Base-by-base conservation (phyloP, 1,284 basidiomycete genomes). In the Leccinum pallidistipes region DNA sequence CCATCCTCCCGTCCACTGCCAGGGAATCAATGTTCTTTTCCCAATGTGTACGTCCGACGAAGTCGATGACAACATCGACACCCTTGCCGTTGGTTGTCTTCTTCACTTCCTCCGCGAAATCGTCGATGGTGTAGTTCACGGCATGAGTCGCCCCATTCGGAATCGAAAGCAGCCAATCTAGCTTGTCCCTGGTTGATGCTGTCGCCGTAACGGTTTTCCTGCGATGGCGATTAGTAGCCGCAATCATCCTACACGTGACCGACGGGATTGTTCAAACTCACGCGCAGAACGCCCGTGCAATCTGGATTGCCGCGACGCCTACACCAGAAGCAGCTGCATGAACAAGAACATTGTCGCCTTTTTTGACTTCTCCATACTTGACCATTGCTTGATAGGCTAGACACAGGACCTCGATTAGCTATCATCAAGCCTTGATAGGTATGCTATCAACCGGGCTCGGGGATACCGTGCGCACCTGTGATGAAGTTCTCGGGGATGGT, bases 301-400 rank as follows among this genome's bases (percentile, higher is more conserved):
- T 80, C 77, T 98, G 96, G 60, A 94, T 94, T 3, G 94, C 94
- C 3, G 95, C 91, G 14, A 97, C 77, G 2, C 96, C 96, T 3
- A 98, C 95, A 56, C 95, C 94, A 9, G 91, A 93, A 3, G 93
- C 94, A 9, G 90, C 94, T 27, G 94, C 94, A 71, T 97, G 96
- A 27, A 98, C 83, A 21, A 98, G 82, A 10, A 94, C 91, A 68
- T 91, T 79, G 56, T 94, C 89, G 34, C 87, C 88, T 65, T 81
- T 72, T 70, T 89, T 84, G 54, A 95, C 70, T 65, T 89, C 81
- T 3, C 88, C 90, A 63, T 88, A 85, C 32, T 89, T 74, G 62
- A 91, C 81, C 24, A 96, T 76, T 0, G 91, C 92, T 71, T 95
- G 93, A 77, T 88, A 96, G 10, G 94, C 94, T 90, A 63, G 62